Base-by-base conservation (phyloP, 306 rosid species). In the Acacia crassicarpa region DNA sequence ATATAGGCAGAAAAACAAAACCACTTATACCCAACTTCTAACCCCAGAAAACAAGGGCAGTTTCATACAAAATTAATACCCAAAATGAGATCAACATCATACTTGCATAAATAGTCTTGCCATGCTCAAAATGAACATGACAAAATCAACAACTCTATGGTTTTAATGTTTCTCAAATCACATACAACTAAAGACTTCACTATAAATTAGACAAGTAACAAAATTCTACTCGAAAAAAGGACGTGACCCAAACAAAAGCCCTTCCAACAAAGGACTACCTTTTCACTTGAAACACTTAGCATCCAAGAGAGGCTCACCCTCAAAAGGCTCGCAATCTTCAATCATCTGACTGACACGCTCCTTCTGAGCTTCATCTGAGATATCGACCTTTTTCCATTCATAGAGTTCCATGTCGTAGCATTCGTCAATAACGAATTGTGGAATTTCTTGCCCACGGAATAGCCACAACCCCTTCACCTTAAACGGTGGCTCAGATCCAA, bases 391-490 rank as follows among this genome's bases (percentile, higher is more conserved):
- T 12, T 16, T 88, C 92, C 95, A 91, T 48, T 89, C 87, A 19
- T 83, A 85, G 7, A 89, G 91, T 79, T 91, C 95, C 95, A 91
- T 91, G 74, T 86, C 95, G 11, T 89, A 91, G 88, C 93, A 89
- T 80, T 89, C 93, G 0, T 88, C 79, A 12, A 86, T 15, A 58
- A 91, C 89, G 63, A 89, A 91, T 70, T 86, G 76, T 0, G 92
- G 93, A 38, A 89, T 77, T 70, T 91, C 95, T 40, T 76, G 84
- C 38, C 92, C 93, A 20, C 92, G 91, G 93, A 89, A 89, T 69
- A 91, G 92, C 95, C 92, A 91, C 67, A 91, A 78, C 19, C 92
- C 93, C 80, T 86, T 83, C 87, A 89, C 93, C 87, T 89, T 89
- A 68, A 48, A 91, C 0, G 95, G 95, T 46, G 89, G 81, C 84